These are phyloP conservation scores for Ichthyophthirius multifiliis DNA, from an alignment of 169 alveolate species.

Conservation along the genomic window DNA sequence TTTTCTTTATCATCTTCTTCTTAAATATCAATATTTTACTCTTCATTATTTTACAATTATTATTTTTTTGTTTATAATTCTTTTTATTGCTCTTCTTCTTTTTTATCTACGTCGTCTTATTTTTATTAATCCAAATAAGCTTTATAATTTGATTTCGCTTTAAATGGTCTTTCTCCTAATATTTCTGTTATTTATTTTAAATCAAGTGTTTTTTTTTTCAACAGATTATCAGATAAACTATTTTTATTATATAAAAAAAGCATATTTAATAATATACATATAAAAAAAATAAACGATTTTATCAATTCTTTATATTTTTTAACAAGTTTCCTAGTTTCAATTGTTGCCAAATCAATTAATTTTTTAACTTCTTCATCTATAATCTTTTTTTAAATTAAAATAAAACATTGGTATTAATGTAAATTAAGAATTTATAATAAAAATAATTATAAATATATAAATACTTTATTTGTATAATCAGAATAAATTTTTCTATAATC, in stretches of 20 bases:
- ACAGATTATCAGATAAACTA: slow-evolving; percentile 45
- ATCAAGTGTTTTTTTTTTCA: slow-evolving; percentile 57
- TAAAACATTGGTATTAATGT: background rate
- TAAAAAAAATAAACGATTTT: background rate
- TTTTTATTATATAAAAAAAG: no score
- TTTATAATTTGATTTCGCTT: slow-evolving; percentile 36
- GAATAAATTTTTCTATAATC: slow-evolving; percentile 51
- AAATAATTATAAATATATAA: background rate
- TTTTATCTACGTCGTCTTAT: no score
- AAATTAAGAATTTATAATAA: background rate
- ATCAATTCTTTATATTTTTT: slow-evolving; percentile 23
- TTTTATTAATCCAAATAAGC: slow-evolving; percentile 37
- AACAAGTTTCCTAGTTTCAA: slow-evolving; percentile 45
- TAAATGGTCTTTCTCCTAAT: slow-evolving; percentile 67
- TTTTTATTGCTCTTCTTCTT: slow-evolving; percentile 1
- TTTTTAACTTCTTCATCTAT: slow-evolving; percentile 50
- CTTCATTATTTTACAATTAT: no score
- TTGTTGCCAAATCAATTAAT: slow-evolving; percentile 40
- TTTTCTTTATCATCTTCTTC: no score
- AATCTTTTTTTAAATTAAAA: background rate
- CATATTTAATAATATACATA: background rate
- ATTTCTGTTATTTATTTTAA: slow-evolving; percentile 53
- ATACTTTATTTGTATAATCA: slow-evolving; percentile 44
- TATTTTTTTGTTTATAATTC: background rate
- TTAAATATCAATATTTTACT: no score